These are phyloP conservation scores for Seminavis robusta DNA, from an alignment of 108 stramenopile species.

Conservation along the genomic window DNA sequence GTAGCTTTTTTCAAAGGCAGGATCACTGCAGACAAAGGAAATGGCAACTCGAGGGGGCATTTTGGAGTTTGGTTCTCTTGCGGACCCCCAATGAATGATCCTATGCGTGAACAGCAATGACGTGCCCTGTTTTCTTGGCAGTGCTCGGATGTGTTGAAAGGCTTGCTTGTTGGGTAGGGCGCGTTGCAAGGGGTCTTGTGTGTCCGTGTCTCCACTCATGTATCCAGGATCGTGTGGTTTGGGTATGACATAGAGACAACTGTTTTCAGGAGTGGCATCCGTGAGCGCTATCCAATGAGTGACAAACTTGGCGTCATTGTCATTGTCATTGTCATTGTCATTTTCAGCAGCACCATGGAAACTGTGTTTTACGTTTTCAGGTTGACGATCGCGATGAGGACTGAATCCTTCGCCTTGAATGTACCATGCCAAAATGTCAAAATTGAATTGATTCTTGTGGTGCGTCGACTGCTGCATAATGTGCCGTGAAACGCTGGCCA, in stretches of 20 bases:
- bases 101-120: slow-evolving; percentile 68
- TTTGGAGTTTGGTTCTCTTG: slow-evolving; percentile 28
- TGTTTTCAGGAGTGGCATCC: slow-evolving; percentile 61
- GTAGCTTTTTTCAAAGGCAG: slow-evolving; percentile 54
- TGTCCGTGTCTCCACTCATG: slow-evolving; percentile 41
- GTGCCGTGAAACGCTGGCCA: slow-evolving; percentile 33
- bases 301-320: slow-evolving; percentile 59
- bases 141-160: slow-evolving; percentile 68
- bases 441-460: slow-evolving; percentile 47
- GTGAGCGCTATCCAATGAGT: slow-evolving; percentile 72
- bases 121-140: slow-evolving; percentile 56
- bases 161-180: slow-evolving; percentile 61
- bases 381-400: slow-evolving; percentile 77
- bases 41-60: slow-evolving; percentile 54
- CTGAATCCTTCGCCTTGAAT: slow-evolving; percentile 58
- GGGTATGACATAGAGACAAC: slow-evolving; percentile 76
- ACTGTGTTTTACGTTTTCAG: slow-evolving; percentile 38
- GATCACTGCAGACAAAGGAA: slow-evolving; percentile 69
- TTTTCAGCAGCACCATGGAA: too few species aligned
- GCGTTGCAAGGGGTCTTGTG: slow-evolving; percentile 43
- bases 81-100: slow-evolving; percentile 75
- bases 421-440: slow-evolving; percentile 73
- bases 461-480: slow-evolving; percentile 20
- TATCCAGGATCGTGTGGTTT: slow-evolving; percentile 68
- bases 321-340: neutral